Percentiles rank a stretch among this genome's conserved stretches.
Conservation (phyloP, 306 rosid species). For the Casuarina cunninghamiana region DNA sequence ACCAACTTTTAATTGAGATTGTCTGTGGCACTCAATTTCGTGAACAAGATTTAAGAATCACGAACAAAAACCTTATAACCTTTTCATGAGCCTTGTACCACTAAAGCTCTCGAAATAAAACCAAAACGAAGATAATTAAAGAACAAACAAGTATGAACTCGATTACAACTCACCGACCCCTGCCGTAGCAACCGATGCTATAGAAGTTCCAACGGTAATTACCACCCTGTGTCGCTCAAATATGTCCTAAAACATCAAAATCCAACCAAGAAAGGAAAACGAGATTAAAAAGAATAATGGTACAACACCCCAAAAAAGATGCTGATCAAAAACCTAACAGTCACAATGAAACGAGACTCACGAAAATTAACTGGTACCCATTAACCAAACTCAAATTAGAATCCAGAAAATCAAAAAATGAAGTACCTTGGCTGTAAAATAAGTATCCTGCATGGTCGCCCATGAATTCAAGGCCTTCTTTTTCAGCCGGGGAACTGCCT, state of each 20-base stretch:
- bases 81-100: neutral
- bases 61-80: neutral
- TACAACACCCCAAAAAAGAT: neutral
- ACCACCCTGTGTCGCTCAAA: slow-evolving; percentile 83
- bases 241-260: slow-evolving; percentile 48
- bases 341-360: neutral
- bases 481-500: slow-evolving; percentile 44
- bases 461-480: slow-evolving; percentile 66
- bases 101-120: neutral
- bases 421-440: slow-evolving; percentile 64
- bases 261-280: neutral
- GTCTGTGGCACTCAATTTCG: neutral
- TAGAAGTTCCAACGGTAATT: slow-evolving; percentile 84
- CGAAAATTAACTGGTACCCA: neutral
- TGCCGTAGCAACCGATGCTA: slow-evolving; percentile 90
- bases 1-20: neutral
- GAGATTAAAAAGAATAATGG: neutral
- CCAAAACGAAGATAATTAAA: neutral
- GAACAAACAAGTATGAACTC: neutral
- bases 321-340: neutral
- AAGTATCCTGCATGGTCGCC: slow-evolving; percentile 79
- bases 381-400: neutral
- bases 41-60: neutral
- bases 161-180: slow-evolving; percentile 57
- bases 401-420: neutral